Conservation (phyloP, 2,329 filamentous ascomycete genomes). For the Didymella lethalis region DNA sequence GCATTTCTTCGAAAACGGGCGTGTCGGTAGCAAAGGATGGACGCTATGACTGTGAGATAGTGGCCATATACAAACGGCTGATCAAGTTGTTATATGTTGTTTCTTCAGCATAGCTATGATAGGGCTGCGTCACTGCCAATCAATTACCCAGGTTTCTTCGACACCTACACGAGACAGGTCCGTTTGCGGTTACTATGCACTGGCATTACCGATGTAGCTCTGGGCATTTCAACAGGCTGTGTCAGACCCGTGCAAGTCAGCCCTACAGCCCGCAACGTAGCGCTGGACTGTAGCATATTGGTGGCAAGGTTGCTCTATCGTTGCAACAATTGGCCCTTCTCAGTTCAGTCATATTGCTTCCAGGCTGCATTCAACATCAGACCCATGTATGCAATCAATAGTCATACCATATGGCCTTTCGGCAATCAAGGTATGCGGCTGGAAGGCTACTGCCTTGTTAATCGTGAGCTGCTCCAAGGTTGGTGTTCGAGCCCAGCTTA, state of each 20-base stretch:
- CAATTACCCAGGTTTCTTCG: background rate
- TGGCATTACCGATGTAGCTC: constrained; percentile 2
- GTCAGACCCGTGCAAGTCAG: background rate
- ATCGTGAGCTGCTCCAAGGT: background rate
- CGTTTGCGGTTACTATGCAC: constrained; percentile 12
- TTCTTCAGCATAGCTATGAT: background rate
- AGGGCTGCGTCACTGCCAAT: constrained; percentile 16
- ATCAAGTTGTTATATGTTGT: constrained; percentile 9
- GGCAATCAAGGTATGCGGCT: constrained; percentile 1
- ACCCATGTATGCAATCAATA: background rate
- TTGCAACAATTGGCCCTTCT: background rate
- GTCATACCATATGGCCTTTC: background rate
- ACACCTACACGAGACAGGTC: constrained; percentile 8
- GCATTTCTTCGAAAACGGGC: background rate
- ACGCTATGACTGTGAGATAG: background rate
- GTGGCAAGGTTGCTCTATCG: background rate
- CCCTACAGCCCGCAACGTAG: background rate
- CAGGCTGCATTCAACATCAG: background rate
- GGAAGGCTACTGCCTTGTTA: background rate
- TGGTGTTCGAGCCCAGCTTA: background rate
- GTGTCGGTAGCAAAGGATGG: background rate
- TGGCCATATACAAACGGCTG: background rate
- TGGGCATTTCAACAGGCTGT: background rate
- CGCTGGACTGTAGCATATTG: background rate
- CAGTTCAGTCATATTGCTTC: constrained; percentile 10